Evolutionary conservation across 176 grass and related monocot species (phyloP).

Genomic region (Poa pratensis): DNA sequence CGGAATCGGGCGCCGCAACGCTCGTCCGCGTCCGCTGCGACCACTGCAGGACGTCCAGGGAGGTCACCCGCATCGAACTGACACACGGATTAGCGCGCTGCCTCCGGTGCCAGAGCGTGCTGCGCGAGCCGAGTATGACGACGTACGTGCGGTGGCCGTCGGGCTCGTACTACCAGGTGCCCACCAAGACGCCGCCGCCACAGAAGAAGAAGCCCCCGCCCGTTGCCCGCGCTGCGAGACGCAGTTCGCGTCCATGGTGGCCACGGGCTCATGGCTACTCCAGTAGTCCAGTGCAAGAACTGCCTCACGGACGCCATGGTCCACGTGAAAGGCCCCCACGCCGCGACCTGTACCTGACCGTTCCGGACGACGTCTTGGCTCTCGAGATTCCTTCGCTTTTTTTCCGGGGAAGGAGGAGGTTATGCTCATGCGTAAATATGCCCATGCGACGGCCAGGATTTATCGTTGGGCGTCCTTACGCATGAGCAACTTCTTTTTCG

Average conservation of each 20-base stretch:
- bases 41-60: not conserved
- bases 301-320: conserved; percentile 20
- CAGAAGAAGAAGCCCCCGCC: not conserved
- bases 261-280: conserved; percentile 5
- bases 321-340: not conserved
- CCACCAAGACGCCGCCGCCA: not conserved
- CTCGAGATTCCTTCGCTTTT: not conserved
- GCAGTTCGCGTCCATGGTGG: conserved; percentile 29
- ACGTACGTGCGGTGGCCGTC: conserved; percentile 13
- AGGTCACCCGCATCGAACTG: not conserved
- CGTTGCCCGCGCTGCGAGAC: conserved; percentile 15
- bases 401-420: no score
- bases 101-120: not conserved
- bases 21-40: conserved; percentile 22
- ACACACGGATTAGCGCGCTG: not conserved
- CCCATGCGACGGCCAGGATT: no score
- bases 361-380: not conserved
- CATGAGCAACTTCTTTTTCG: no score
- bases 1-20: conserved; percentile 30
- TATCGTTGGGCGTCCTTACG: no score
- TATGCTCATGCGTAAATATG: no score
- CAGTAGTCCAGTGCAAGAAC: not conserved
- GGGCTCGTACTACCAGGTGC: conserved; percentile 7
- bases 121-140: not conserved
- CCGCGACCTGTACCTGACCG: not conserved